Conservation (phyloP, 2,329 filamentous ascomycete genomes). For the Claviceps humidiphila region DNA sequence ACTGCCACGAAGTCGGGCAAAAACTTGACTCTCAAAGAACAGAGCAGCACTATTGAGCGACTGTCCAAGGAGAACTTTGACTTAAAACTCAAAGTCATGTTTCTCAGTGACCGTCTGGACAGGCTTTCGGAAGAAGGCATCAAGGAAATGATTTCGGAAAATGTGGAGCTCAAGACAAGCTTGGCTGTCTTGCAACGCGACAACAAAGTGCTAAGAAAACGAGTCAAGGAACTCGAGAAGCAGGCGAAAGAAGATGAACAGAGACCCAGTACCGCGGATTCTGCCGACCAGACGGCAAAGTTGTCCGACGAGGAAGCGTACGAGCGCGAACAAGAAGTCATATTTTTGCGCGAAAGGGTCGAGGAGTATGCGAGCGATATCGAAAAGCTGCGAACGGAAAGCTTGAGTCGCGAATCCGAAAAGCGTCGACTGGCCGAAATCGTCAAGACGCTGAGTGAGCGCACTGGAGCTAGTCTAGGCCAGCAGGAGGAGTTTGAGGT, state of each 20-base stretch:
- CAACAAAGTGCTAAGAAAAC: constrained; percentile 67
- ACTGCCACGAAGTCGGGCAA: constrained; percentile 44
- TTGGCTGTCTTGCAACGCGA: constrained; percentile 83
- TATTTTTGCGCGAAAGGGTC: constrained; percentile 72
- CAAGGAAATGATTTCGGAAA: constrained; percentile 96
- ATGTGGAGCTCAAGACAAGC: constrained; percentile 86
- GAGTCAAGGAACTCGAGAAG: constrained; percentile 77
- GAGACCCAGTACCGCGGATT: constrained; percentile 48
- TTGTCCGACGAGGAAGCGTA: constrained; percentile 46
- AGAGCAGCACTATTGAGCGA: constrained; percentile 92
- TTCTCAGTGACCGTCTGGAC: constrained; percentile 83
- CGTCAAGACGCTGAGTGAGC: constrained; percentile 43
- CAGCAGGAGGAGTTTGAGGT: constrained; percentile 61
- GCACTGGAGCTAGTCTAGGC: constrained; percentile 34
- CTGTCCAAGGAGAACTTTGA: constrained; percentile 98
- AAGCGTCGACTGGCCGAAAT: constrained; percentile 77
- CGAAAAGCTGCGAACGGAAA: constrained; percentile 68
- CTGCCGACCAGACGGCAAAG: constrained; percentile 43
- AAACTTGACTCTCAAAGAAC: constrained; percentile 85
- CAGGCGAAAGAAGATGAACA: constrained; percentile 55
- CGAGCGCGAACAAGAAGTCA: constrained; percentile 72
- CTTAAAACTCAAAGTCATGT: constrained; percentile 93
- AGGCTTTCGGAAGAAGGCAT: constrained; percentile 91
- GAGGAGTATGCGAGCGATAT: constrained; percentile 76
- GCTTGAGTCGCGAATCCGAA: constrained; percentile 66